A percentile compares a stretch with the other conserved stretches of the same genome.
phyloP scores from a whole-genome alignment of 2,329 filamentous ascomycete species.

The Lojkania enalia region DNA sequence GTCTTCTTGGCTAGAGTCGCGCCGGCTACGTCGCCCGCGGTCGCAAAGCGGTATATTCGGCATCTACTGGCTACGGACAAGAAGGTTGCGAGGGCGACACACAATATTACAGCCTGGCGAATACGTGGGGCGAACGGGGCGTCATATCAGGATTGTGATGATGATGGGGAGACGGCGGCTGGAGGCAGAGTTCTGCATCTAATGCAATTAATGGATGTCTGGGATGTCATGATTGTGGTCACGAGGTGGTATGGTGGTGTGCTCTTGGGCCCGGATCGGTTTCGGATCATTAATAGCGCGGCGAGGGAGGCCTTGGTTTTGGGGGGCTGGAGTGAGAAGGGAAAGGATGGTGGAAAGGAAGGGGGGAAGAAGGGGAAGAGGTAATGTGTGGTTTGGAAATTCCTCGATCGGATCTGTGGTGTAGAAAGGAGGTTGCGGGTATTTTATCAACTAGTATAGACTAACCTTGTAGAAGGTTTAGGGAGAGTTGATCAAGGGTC shows the following conservation, averaged over 20 bases:
- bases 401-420: no score
- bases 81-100: constrained; percentile 81
- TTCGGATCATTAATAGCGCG: constrained; percentile 84
- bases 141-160: constrained; percentile 86
- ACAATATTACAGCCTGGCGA: constrained; percentile 95
- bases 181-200: constrained; percentile 83
- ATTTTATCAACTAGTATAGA: no score
- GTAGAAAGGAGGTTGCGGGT: no score
- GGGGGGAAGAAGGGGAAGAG: constrained; percentile 27
- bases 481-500: no score
- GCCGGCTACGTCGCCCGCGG: constrained; percentile 66
- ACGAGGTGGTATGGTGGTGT: constrained; percentile 95
- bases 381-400: no score
- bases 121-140: constrained; percentile 64
- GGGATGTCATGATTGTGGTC: constrained; percentile 91
- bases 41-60: constrained; percentile 71
- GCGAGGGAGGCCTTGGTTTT: constrained; percentile 82
- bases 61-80: constrained; percentile 82
- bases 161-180: constrained; percentile 93
- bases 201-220: constrained; percentile 92
- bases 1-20: constrained; percentile 82
- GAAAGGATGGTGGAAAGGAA: constrained; percentile 36
- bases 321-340: constrained; percentile 69
- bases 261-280: constrained; percentile 84
- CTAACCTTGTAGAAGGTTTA: no score